A percentile compares a stretch with the other conserved stretches of the same genome.
Conservation (phyloP, 2,329 filamentous ascomycete genomes). For the Magnaporthales sp. region DNA sequence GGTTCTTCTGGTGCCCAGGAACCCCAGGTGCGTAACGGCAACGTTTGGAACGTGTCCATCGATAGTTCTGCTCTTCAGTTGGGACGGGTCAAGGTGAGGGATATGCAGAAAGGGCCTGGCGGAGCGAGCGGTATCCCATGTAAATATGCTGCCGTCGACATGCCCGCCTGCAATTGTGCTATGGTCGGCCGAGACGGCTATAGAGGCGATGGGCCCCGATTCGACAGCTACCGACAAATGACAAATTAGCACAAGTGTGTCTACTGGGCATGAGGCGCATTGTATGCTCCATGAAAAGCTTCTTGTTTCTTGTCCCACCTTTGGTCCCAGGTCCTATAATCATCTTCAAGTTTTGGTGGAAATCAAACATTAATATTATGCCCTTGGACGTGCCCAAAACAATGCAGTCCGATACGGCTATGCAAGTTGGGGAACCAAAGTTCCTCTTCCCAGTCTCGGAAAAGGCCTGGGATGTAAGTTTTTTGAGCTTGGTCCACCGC, state of each 20-base stretch:
- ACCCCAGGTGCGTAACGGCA: constrained; percentile 83
- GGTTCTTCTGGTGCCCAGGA: constrained; percentile 86
- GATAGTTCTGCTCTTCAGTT: constrained; percentile 53
- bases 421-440: constrained; percentile 84
- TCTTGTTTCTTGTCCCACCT: constrained; percentile 43
- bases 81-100: constrained; percentile 59
- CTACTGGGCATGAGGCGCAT: background rate
- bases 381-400: constrained; percentile 91
- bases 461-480: constrained; percentile 81
- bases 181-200: constrained; percentile 90
- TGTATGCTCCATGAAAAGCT: background rate
- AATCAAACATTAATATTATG: constrained; percentile 92
- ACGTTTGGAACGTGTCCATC: constrained; percentile 79
- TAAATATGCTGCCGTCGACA: constrained; percentile 85
- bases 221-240: constrained; percentile 63
- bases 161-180: constrained; percentile 87
- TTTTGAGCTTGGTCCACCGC: constrained; percentile 87
- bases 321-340: constrained; percentile 92
- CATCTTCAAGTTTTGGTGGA: constrained; percentile 87
- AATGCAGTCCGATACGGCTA: constrained; percentile 80
- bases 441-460: constrained; percentile 87
- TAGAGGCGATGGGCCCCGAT: constrained; percentile 75
- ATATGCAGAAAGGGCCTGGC: constrained; percentile 85
- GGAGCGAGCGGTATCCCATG: constrained; percentile 83
- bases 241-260: background rate